Evolutionary conservation across 768 basidiomycete species (phyloP).

Genomic region (Rhizopogon rudus): DNA sequence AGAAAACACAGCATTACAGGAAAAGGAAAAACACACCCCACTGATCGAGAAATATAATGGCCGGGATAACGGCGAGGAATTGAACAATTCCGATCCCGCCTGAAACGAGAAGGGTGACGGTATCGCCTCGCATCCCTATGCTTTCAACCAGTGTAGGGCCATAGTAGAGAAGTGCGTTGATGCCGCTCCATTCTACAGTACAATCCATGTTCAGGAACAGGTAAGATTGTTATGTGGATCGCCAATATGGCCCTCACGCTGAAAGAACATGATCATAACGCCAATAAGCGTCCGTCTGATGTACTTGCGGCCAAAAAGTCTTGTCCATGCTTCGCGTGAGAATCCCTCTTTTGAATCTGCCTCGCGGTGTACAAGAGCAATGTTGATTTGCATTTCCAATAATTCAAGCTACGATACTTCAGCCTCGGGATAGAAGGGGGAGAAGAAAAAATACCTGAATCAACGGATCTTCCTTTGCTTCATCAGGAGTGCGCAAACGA

Average conservation of each 20-base stretch:
- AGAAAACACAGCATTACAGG: background rate
- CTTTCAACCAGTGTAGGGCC: slow-evolving; percentile 66
- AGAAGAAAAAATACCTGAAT: slow-evolving; percentile 34
- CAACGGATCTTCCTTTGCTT: slow-evolving; percentile 44
- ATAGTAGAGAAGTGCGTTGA: slow-evolving; percentile 81
- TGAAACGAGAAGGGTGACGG: slow-evolving; percentile 57
- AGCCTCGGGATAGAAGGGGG: background rate
- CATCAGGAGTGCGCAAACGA: slow-evolving; percentile 42
- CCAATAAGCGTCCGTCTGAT: slow-evolving; percentile 63
- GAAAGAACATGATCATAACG: slow-evolving; percentile 75
- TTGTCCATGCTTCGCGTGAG: slow-evolving; percentile 45
- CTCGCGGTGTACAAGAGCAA: slow-evolving; percentile 42
- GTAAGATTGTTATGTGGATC: background rate
- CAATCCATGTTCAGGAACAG: background rate
- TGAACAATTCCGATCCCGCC: slow-evolving; percentile 81
- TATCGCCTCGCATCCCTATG: slow-evolving; percentile 59
- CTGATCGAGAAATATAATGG: slow-evolving; percentile 64
- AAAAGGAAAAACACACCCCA: slow-evolving; percentile 37
- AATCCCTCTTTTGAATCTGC: slow-evolving; percentile 15
- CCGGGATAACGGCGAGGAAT: slow-evolving; percentile 70
- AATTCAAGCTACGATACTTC: slow-evolving; percentile 51
- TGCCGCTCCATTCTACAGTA: slow-evolving; percentile 75
- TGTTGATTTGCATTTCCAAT: slow-evolving; percentile 72
- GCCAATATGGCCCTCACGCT: slow-evolving; percentile 46
- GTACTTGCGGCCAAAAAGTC: slow-evolving; percentile 50